Base-by-base conservation (phyloP, 2,329 filamentous ascomycete genomes). In the Pleoardoris graminearum region DNA sequence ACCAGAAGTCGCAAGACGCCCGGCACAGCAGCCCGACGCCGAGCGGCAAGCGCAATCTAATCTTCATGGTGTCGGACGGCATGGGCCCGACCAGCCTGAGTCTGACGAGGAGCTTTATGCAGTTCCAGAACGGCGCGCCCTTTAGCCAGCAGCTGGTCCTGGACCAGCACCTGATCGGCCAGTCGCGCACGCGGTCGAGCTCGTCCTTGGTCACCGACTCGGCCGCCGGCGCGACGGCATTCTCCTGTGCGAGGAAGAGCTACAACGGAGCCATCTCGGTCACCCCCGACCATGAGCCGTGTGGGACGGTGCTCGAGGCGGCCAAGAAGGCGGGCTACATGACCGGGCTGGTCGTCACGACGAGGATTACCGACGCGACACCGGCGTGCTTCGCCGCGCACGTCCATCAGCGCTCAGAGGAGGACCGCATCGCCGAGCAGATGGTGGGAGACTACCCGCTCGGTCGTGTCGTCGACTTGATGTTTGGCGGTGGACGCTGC, bases 21-120 rank as follows among this genome's bases (percentile, higher is more conserved):
- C 62, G 68, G 16, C 64, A 66, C 33, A 66, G 60, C 51, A 70
- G 64, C 32, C 66, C 70, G 10, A 60, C 62, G 30, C 66, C 80
- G 50, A 75, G 66, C 23, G 84, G 85, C 47, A 99, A 97, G 80
- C 84, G 90, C 49, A 99, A 97, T 75, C 80, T 99, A 48, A 88
- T 99, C 65, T 97, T 99, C 79, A 99, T 99, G 94, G 93, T 99
- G 32, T 96, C 91, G 0, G 94, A 99, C 73, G 94, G 94, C 67
- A 99, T 99, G 94, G 94, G 94, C 0, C 94, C 94, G 7, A 90
- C 94, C 7, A 93, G 90, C 63, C 80, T 99, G 48, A 89, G 88
- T 22, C 75, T 99, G 70, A 96, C 94, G 6, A 83, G 94, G 51
- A 89, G 86, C 69, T 99, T 88, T 77, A 85, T 89, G 61, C 94